Percentiles rank a stretch among this genome's conserved stretches.
These are phyloP conservation scores for Striga asiatica DNA, from an alignment of 257 asterid species.

Conservation along the genomic window DNA sequence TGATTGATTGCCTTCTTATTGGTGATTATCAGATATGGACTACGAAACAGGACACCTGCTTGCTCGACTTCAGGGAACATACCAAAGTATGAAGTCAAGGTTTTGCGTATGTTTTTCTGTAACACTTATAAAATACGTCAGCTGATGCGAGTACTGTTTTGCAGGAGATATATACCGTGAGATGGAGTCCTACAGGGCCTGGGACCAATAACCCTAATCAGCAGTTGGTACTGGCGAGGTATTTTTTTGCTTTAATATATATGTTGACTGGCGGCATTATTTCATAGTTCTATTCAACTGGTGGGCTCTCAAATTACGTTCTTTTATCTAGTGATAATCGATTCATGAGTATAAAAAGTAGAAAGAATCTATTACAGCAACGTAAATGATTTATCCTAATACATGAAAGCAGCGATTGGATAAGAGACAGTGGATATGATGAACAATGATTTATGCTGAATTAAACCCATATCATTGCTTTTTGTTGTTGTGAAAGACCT, in stretches of 20 bases:
- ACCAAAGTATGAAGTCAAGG: conserved; percentile 40
- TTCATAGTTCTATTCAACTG: background rate
- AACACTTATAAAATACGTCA: background rate
- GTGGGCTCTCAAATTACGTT: background rate
- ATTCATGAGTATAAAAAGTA: background rate
- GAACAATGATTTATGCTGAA: background rate
- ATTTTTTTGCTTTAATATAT: conserved; percentile 1
- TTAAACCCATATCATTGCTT: no score
- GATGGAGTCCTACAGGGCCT: conserved; percentile 98
- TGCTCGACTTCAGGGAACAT: conserved; percentile 76
- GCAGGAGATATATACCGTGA: conserved; percentile 90
- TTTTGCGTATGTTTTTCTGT: conserved; percentile 7
- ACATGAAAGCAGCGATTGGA: background rate
- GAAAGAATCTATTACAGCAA: background rate
- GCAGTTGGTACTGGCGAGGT: conserved; percentile 84
- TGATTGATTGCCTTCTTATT: conserved; percentile 15
- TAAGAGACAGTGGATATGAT: background rate
- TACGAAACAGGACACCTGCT: conserved; percentile 63
- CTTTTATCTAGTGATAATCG: background rate
- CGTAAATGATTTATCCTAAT: background rate
- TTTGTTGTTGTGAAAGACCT: no score
- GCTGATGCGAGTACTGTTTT: conserved; percentile 14
- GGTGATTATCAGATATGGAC: conserved; percentile 73
- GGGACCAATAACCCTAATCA: conserved; percentile 82
- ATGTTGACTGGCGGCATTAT: background rate